phyloP scores from a whole-genome alignment of 2,329 filamentous ascomycete species.

The Mycocentrospora acerina region DNA sequence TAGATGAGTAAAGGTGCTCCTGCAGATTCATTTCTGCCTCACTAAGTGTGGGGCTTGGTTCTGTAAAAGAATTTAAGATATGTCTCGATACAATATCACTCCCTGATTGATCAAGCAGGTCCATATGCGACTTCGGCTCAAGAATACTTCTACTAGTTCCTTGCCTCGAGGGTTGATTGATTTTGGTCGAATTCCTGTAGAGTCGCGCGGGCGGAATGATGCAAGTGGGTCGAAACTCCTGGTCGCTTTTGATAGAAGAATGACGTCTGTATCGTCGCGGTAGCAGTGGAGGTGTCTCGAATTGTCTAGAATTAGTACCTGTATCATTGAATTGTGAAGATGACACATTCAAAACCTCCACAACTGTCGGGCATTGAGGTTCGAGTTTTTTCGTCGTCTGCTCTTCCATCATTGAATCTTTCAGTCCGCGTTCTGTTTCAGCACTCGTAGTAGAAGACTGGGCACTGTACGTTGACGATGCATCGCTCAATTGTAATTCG shows the following conservation, averaged over 20 bases:
- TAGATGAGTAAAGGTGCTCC: constrained; percentile 35
- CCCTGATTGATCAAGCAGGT: constrained; percentile 26
- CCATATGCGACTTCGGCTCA: constrained; percentile 17
- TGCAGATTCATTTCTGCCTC: constrained; percentile 47
- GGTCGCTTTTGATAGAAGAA: constrained; percentile 20
- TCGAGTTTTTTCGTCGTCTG: constrained; percentile 18
- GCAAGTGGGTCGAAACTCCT: constrained; percentile 32
- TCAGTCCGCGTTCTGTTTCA: constrained; percentile 30
- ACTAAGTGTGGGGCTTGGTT: constrained; percentile 48
- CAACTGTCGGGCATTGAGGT: constrained; percentile 19
- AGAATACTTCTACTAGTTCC: constrained; percentile 16
- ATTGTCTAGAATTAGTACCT: constrained; percentile 13
- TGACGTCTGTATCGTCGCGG: constrained; percentile 30
- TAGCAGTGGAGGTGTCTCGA: constrained; percentile 15
- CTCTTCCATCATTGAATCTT: constrained; percentile 13
- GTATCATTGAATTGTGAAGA: constrained; percentile 2
- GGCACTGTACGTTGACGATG: constrained; percentile 43
- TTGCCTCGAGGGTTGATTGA: constrained; percentile 23
- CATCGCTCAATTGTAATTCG: constrained; percentile 39
- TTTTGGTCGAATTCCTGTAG: constrained; percentile 11
- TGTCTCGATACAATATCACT: constrained; percentile 20
- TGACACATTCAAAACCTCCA: constrained; percentile 26
- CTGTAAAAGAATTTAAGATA: constrained; percentile 8
- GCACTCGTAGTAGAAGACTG: constrained; percentile 44
- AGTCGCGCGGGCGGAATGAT: constrained; percentile 12